Evolutionary conservation across 2,329 filamentous ascomycete genomes (phyloP).

Genomic region (Penicillium sp.): DNA sequence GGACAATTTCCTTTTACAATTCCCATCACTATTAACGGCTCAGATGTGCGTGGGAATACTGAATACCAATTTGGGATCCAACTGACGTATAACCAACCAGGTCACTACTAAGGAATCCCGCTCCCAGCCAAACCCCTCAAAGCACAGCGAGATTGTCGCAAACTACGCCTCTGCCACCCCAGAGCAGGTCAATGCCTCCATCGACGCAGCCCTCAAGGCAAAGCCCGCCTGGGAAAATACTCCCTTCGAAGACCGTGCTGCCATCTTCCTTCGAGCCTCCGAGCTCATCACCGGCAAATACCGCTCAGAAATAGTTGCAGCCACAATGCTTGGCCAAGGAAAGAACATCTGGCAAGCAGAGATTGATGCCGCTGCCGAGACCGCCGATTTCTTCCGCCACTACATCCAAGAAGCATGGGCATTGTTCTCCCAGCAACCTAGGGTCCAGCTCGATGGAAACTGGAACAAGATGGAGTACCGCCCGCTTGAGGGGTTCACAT

Average conservation of each 20-base stretch:
- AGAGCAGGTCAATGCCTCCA: conserved; percentile 14
- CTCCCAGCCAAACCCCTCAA: conserved; percentile 18
- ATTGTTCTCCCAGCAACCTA: conserved; percentile 78
- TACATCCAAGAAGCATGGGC: conserved; percentile 89
- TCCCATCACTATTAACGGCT: conserved; percentile 15
- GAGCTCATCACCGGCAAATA: conserved; percentile 86
- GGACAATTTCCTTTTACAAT: conserved; percentile 16
- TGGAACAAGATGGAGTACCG: conserved; percentile 89
- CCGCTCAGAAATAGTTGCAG: conserved; percentile 88
- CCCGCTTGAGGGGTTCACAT: conserved; percentile 87
- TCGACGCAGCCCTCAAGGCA: conserved; percentile 17
- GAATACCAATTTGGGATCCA: not conserved
- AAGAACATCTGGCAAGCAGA: conserved; percentile 98
- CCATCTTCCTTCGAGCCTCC: conserved; percentile 88
- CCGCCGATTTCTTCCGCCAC: conserved; percentile 83
- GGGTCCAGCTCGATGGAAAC: conserved; percentile 72
- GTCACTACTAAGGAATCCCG: conserved; percentile 14
- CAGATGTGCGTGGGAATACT: conserved; percentile 8
- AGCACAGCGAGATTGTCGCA: conserved; percentile 22
- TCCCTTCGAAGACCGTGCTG: conserved; percentile 82
- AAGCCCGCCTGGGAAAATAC: conserved; percentile 65
- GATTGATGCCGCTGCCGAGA: conserved; percentile 87
- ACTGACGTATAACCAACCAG: not conserved
- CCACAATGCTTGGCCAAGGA: conserved; percentile 89
- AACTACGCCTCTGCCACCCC: conserved; percentile 20